These are phyloP conservation scores for Dioszegia aurantiaca DNA, from an alignment of 768 basidiomycete genomes.

Conservation along the genomic window DNA sequence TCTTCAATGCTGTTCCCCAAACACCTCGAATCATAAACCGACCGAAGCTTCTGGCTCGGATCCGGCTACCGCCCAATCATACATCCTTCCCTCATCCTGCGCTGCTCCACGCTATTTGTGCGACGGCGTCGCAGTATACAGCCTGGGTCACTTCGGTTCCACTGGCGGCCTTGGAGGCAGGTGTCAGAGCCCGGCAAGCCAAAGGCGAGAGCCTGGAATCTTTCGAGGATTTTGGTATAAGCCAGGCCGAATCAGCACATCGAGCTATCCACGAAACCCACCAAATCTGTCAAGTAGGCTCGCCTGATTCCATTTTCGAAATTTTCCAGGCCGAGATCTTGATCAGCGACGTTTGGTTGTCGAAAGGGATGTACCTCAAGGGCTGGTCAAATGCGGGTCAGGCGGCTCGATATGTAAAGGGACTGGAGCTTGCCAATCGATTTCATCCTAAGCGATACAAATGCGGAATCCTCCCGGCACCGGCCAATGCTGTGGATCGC, in stretches of 20 bases:
- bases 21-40: constrained; percentile 68
- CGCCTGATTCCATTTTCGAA: constrained; percentile 30
- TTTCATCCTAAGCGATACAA: constrained; percentile 24
- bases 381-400: constrained; percentile 39
- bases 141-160: constrained; percentile 56
- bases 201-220: constrained; percentile 26
- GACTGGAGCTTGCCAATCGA: constrained; percentile 35
- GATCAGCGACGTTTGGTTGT: constrained; percentile 37
- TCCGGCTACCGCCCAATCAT: constrained; percentile 66
- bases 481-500: constrained; percentile 25
- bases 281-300: constrained; percentile 27
- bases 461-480: constrained; percentile 23
- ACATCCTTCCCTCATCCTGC: constrained; percentile 69
- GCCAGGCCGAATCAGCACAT: constrained; percentile 27
- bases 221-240: constrained; percentile 40
- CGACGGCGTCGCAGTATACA: constrained; percentile 71
- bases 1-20: constrained; percentile 75
- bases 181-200: constrained; percentile 17
- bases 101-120: constrained; percentile 82
- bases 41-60: constrained; percentile 63
- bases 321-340: constrained; percentile 35
- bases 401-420: constrained; percentile 28
- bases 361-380: constrained; percentile 35
- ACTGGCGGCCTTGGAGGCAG: constrained; percentile 28
- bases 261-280: constrained; percentile 21